These are phyloP conservation scores for Halophytophthora polymorphica DNA, from an alignment of 352 stramenopile genomes.

Conservation along the genomic window DNA sequence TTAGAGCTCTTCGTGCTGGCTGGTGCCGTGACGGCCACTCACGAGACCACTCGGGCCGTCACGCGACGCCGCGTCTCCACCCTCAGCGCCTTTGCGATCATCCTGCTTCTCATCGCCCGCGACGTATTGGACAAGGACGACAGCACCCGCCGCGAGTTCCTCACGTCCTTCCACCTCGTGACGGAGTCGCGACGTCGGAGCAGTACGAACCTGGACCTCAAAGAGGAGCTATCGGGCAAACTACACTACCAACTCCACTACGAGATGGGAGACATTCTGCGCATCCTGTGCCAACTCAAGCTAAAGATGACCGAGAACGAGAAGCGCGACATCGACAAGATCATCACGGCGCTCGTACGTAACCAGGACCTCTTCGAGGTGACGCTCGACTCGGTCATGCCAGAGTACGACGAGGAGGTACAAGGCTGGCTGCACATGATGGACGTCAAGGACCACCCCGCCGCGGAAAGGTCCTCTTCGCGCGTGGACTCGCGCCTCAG, in stretches of 20 bases:
- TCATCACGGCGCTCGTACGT: conserved; percentile 63
- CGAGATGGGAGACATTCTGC: conserved; percentile 70
- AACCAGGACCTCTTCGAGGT: conserved; percentile 69
- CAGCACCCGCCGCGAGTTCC: conserved; percentile 41
- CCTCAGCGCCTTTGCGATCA: conserved; percentile 31
- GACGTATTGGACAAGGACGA: conserved; percentile 45
- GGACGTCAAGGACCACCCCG: conserved; percentile 39
- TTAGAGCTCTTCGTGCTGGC: conserved; percentile 37
- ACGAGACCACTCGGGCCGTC: conserved; percentile 15
- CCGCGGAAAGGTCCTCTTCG: conserved; percentile 1
- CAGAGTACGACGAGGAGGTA: conserved; percentile 65
- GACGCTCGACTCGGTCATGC: conserved; percentile 44
- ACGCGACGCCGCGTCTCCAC: conserved; percentile 21
- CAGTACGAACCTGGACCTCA: conserved; percentile 67
- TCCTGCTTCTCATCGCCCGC: conserved; percentile 33
- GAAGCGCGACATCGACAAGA: conserved; percentile 60
- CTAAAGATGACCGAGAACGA: conserved; percentile 51
- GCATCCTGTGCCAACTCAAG: conserved; percentile 70
- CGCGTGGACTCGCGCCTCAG: not conserved
- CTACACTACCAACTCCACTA: conserved; percentile 67
- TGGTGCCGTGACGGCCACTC: conserved; percentile 23
- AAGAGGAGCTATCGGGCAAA: conserved; percentile 59
- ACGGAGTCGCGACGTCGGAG: conserved; percentile 57
- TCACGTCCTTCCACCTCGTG: conserved; percentile 50
- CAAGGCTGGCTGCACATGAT: conserved; percentile 76